These are phyloP conservation scores for Aaosphaeria pasadenensis DNA, from an alignment of 2,329 filamentous ascomycete species.

Conservation along the genomic window DNA sequence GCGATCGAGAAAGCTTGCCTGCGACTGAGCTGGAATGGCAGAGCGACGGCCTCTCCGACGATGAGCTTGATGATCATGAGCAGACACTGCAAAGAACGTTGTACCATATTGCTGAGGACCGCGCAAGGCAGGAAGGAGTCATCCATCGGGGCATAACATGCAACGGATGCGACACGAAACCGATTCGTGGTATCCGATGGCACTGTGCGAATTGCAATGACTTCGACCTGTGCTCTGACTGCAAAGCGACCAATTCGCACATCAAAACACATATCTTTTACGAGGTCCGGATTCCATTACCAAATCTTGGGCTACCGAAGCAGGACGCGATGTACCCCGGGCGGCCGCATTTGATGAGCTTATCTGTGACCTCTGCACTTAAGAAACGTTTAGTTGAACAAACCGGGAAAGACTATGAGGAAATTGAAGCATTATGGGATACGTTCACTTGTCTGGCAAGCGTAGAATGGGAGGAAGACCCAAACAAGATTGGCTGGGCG, in stretches of 20 bases:
- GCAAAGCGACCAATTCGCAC: conserved; percentile 74
- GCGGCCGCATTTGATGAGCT: conserved; percentile 69
- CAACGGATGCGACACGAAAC: conserved; percentile 81
- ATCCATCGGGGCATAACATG: conserved; percentile 91
- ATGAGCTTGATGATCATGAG: conserved; percentile 48
- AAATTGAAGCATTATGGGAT: conserved; percentile 92
- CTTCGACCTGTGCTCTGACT: conserved; percentile 92
- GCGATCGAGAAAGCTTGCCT: conserved; percentile 27
- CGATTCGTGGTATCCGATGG: conserved; percentile 89
- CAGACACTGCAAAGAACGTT: conserved; percentile 82
- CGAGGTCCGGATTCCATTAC: conserved; percentile 88
- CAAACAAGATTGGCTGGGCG: conserved; percentile 71
- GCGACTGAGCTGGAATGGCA: conserved; percentile 28
- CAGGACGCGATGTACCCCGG: conserved; percentile 51
- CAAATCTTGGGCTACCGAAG: conserved; percentile 72
- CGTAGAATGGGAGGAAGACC: conserved; percentile 78
- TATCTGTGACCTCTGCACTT: conserved; percentile 64
- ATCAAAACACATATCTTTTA: conserved; percentile 94
- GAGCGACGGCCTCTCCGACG: conserved; percentile 37
- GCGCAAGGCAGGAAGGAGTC: conserved; percentile 81
- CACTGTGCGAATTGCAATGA: conserved; percentile 94
- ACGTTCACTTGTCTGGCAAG: conserved; percentile 95
- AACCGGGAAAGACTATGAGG: conserved; percentile 67
- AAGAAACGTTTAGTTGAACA: conserved; percentile 57
- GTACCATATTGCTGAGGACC: conserved; percentile 91